These are phyloP conservation scores for Chalaropsis thielavioides DNA, from an alignment of 2,329 filamentous ascomycete genomes.

Conservation along the genomic window DNA sequence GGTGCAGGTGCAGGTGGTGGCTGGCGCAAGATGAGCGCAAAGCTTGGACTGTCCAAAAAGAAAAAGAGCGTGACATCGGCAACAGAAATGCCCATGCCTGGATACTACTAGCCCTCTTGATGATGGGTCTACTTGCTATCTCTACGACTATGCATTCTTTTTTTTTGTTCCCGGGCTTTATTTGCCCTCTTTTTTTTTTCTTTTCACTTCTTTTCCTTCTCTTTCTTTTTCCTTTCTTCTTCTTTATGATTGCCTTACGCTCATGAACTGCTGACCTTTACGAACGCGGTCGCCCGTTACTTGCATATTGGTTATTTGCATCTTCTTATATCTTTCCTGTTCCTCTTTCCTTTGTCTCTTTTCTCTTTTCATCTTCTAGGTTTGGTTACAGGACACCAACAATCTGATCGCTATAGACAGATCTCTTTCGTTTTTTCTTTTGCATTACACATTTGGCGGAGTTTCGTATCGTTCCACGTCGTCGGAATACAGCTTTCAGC, in stretches of 20 bases:
- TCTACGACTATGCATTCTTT: background rate
- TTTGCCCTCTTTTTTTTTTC: background rate
- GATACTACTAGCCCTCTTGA: background rate
- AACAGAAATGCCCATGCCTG: background rate
- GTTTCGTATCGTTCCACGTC: constrained; percentile 9
- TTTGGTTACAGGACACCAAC: constrained; percentile 9
- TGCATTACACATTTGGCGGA: background rate
- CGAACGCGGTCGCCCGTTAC: constrained; percentile 1
- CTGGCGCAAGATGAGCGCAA: constrained; percentile 51
- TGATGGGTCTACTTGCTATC: background rate
- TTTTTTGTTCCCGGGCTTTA: too few species aligned
- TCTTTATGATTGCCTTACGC: constrained; percentile 6
- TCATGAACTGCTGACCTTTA: constrained; percentile 3
- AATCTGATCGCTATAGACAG: constrained; percentile 1
- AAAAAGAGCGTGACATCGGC: constrained; percentile 9
- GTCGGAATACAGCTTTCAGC: constrained; percentile 10
- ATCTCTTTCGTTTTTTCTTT: background rate
- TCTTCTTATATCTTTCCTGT: constrained; percentile 6
- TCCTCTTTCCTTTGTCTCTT: background rate
- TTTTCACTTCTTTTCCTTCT: background rate
- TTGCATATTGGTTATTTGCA: constrained; percentile 6
- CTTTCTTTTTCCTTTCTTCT: background rate
- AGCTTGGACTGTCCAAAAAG: constrained; percentile 34
- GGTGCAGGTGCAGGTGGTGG: constrained; percentile 35
- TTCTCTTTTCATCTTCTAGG: background rate